Base-by-base conservation (phyloP, 2,329 filamentous ascomycete species). In the Apiospora rasikravindrae region DNA sequence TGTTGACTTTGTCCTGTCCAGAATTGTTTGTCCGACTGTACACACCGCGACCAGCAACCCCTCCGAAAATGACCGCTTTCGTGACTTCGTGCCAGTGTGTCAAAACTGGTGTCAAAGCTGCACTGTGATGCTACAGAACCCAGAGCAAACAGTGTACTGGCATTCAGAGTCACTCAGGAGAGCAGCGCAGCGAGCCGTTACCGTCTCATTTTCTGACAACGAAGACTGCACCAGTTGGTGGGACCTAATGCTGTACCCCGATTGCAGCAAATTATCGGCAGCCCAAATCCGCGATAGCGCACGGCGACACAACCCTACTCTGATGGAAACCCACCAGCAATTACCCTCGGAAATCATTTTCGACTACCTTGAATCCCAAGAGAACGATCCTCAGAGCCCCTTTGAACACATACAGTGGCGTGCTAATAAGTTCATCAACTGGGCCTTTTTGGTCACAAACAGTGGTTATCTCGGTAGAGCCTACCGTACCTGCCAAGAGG, bases 121-220 rank as follows among this genome's bases (percentile, higher is more conserved):
- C 19, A 19, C 51, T 2, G 26, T 33, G 14, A 19, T 57, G 16
- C 6, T 57, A 19, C 1, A 57, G 26, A 33, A 22, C 2, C 51
- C 51, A 2, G 4, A 10, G 19, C 14, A 33, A 22, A 57, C 26
- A 2, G 26, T 10, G 8, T 33, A 57, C 14, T 22, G 7, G 10
- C 3, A 7, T 1, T 19, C 49, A 10, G 49, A 51, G 10, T 57
- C 51, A 33, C 26, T 57, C 4, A 33, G 26, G 26, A 19, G 1
- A 19, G 49, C 49, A 5, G n/a, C 11, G n/a, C n/a, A 26, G n/a
- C n/a, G 49, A 51, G 11, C 49, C 13, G 5, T 51, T 4, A 13
- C 10, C 4, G 1, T 11, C 8, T 4, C 1, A 3, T 3, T 13
- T 4, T 24, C 0, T 24, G 4, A 13, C 2, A 13, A 1, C 11